Conservation (phyloP, 345 rosid genomes). For the Cardamine resedifolia region DNA sequence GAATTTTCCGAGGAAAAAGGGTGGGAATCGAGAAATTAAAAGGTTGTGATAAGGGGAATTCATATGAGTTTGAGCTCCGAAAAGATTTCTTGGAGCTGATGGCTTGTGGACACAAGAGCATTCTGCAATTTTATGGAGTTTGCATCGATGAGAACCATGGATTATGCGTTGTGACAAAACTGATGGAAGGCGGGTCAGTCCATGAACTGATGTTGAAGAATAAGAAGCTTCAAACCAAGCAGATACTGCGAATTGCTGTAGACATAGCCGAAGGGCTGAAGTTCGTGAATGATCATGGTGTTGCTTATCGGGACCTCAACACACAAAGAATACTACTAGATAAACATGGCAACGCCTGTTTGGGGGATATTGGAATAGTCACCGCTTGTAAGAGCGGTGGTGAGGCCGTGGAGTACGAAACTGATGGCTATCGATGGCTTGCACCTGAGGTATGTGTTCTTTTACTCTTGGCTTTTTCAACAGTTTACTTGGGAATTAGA, state of each 20-base stretch:
- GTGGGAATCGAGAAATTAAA: slow-evolving; percentile 90
- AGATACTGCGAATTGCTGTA: slow-evolving; percentile 64
- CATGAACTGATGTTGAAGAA: slow-evolving; percentile 72
- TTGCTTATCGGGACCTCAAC: slow-evolving; percentile 81
- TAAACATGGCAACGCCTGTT: slow-evolving; percentile 80
- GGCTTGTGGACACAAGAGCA: slow-evolving; percentile 90
- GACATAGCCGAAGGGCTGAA: slow-evolving; percentile 84
- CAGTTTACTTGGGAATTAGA: not conserved
- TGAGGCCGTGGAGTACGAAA: slow-evolving; percentile 89
- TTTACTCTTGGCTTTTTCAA: slow-evolving; percentile 21
- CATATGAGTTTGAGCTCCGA: slow-evolving; percentile 76
- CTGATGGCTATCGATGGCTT: slow-evolving; percentile 97
- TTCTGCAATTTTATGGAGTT: slow-evolving; percentile 77
- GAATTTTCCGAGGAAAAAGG: slow-evolving; percentile 67
- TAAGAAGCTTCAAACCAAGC: slow-evolving; percentile 79
- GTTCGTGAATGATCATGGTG: slow-evolving; percentile 84
- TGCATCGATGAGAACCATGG: slow-evolving; percentile 93
- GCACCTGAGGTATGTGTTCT: slow-evolving; percentile 87
- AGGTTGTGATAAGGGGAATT: slow-evolving; percentile 95
- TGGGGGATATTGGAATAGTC: slow-evolving; percentile 86
- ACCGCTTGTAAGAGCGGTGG: slow-evolving; percentile 85
- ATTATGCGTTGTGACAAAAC: slow-evolving; percentile 79
- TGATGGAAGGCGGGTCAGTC: slow-evolving; percentile 92
- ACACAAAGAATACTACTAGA: slow-evolving; percentile 74
- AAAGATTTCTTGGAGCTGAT: slow-evolving; percentile 81